Percentiles rank a stretch among this genome's conserved stretches.
Conservation (phyloP, 768 basidiomycete genomes). For the Naganishia vaughanmartiniae region DNA sequence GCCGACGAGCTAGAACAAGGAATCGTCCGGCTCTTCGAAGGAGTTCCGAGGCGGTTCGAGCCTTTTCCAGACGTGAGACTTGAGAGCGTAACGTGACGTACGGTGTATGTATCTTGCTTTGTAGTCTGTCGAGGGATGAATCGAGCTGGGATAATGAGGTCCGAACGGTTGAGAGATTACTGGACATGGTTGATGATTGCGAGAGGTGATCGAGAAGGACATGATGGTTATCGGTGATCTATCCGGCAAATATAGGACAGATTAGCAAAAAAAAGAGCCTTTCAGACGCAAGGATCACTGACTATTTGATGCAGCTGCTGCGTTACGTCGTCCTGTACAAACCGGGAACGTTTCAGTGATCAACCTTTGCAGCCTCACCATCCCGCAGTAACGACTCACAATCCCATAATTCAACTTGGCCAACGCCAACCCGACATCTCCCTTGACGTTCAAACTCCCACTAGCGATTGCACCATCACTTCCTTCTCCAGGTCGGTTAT, state of each 20-base stretch:
- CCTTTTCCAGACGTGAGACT: conserved; percentile 69
- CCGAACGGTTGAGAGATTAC: conserved; percentile 37
- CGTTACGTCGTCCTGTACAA: conserved; percentile 69
- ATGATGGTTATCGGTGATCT: conserved; percentile 41
- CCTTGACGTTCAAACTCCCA: conserved; percentile 55
- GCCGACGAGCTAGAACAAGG: conserved; percentile 72
- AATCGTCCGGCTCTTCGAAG: conserved; percentile 81
- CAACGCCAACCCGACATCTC: conserved; percentile 85
- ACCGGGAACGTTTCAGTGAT: not conserved
- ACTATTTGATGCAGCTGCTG: conserved; percentile 85
- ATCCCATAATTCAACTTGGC: conserved; percentile 81
- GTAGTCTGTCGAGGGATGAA: conserved; percentile 60
- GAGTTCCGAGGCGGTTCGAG: conserved; percentile 80
- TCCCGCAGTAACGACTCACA: conserved; percentile 32
- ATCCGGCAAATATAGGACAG: not conserved
- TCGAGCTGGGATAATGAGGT: conserved; percentile 39
- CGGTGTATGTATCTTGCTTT: conserved; percentile 78
- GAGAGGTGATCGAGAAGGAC: conserved; percentile 44
- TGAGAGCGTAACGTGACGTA: conserved; percentile 70
- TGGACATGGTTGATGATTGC: conserved; percentile 41
- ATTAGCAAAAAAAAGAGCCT: conserved; percentile 2
- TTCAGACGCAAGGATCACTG: conserved; percentile 44
- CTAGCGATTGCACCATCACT: conserved; percentile 38
- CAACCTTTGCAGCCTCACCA: conserved; percentile 13
- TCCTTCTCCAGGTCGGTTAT: not conserved